phyloP scores from a whole-genome alignment of 805 yeast genomes.

The Metschnikowia similis region DNA sequence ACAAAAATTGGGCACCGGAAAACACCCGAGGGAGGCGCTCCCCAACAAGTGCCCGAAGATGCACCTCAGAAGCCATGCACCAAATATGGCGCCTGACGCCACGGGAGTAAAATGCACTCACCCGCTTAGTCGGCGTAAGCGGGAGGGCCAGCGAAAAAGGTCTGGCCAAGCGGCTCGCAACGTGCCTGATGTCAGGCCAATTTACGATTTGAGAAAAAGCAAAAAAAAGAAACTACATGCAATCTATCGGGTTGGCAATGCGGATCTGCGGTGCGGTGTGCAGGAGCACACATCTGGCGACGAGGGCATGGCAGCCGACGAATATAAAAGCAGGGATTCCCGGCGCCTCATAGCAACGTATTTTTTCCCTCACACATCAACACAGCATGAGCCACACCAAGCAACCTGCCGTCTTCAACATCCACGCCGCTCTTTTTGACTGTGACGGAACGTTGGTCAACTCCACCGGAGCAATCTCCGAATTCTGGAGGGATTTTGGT shows the following conservation, averaged over 20 bases:
- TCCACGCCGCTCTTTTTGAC: slow-evolving; percentile 62
- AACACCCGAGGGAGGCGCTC: neutral
- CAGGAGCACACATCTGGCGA: neutral
- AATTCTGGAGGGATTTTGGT: slow-evolving; percentile 75
- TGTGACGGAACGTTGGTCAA: slow-evolving; percentile 85
- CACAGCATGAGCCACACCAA: slow-evolving; percentile 19
- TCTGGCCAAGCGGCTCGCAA: neutral
- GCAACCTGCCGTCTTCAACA: slow-evolving; percentile 42
- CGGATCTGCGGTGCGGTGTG: slow-evolving; percentile 4
- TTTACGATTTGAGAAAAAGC: slow-evolving; percentile 1
- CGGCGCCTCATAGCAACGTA: neutral
- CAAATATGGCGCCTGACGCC: too few species aligned
- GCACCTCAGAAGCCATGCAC: too few species aligned
- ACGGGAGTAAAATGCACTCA: too few species aligned
- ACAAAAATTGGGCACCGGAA: neutral
- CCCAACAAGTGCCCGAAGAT: neutral
- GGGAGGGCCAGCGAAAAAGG: too few species aligned
- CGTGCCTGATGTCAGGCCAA: neutral
- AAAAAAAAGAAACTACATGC: neutral
- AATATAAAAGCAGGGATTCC: slow-evolving; percentile 1
- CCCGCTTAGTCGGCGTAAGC: too few species aligned
- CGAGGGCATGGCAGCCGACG: neutral
- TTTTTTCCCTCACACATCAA: neutral
- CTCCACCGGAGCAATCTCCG: slow-evolving; percentile 78
- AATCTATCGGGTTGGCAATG: neutral